Conservation (phyloP, 2,329 filamentous ascomycete species). For the Iodosphaeria phyllophila region DNA sequence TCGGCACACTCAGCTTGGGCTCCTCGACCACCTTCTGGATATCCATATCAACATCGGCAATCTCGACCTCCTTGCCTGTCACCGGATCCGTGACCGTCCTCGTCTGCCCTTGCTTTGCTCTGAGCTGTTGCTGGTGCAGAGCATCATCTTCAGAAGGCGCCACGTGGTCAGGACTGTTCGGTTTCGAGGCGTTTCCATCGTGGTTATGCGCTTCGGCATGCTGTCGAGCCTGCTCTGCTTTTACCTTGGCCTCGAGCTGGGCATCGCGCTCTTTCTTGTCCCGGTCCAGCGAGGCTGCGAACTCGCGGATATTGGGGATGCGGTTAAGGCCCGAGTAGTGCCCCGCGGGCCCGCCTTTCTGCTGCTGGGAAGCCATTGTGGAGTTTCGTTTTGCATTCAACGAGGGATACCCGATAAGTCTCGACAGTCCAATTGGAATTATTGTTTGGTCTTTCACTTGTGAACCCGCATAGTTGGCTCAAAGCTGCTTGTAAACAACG, state of each 20-base stretch:
- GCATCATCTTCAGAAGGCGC: neutral
- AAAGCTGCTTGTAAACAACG: no score
- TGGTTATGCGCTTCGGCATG: no score
- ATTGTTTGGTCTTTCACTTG: no score
- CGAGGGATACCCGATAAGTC: no score
- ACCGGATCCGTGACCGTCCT: slow-evolving; percentile 73
- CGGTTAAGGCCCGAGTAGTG: slow-evolving; percentile 74
- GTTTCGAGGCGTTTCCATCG: no score
- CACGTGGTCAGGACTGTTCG: slow-evolving; percentile 7
- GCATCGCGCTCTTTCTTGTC: slow-evolving; percentile 63
- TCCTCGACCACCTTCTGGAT: slow-evolving; percentile 52
- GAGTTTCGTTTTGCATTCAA: slow-evolving; percentile 1
- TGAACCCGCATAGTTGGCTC: no score
- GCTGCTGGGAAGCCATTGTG: slow-evolving; percentile 11
- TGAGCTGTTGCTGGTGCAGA: no score
- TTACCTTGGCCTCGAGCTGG: slow-evolving; percentile 46
- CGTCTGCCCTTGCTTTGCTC: slow-evolving; percentile 13
- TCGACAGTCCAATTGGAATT: no score
- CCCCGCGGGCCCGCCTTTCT: slow-evolving; percentile 9
- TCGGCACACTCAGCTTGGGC: slow-evolving; percentile 69
- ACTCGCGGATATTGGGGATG: slow-evolving; percentile 74
- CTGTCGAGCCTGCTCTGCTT: no score
- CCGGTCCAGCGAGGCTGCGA: slow-evolving; percentile 58
- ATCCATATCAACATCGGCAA: slow-evolving; percentile 60
- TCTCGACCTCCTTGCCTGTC: slow-evolving; percentile 69